Base-by-base conservation (phyloP, 805 yeast species). In the Blastobotrys attinorum region DNA sequence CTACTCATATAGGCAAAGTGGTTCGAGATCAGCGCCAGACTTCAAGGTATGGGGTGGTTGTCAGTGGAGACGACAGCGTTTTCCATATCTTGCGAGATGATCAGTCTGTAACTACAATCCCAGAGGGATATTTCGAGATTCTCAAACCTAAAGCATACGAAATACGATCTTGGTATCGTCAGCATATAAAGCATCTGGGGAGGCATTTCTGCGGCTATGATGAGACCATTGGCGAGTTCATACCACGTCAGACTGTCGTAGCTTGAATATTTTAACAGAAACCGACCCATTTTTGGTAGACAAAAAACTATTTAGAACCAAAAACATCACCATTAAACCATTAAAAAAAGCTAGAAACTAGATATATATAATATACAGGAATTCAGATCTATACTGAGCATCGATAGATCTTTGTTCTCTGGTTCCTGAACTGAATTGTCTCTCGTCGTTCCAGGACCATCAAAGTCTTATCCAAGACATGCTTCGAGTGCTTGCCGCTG, bases 351-450 rank as follows among this genome's bases (percentile, higher is more conserved):
- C n/a, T n/a, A n/a, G n/a, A n/a, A n/a, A n/a, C n/a, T 10, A 21
- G 36, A 3, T 4, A 13, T 8, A 25, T 27, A 22, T n/a, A 21
- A 17, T 38, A 25, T 10, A n/a, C 18, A 22, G 15, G 7, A 10
- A 25, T 13, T 10, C 3, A 6, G 31, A 22, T 11, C 27, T 52
- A 79, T 34, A 81, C 83, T 42, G 89, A 86, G 39, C 79, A 71
- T 55, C 96, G 76, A 61, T 82, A 79, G 25, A 89, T 74, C 51
- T 81, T 81, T 51, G 83, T 83, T 43, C 95, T 75, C 64, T 89
- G 97, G 61, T 84, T 86, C 57, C 96, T 73, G 62, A 88, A 77
- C 53, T 85, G 85, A 36, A 90, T 79, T n/a, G 82, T 81, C 47
- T 87, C 97, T 51, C 85, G 83, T 47, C 92, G 75, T 62, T 87